Percentiles rank a stretch among this genome's conserved stretches.
Evolutionary conservation across 2,329 filamentous ascomycete species (phyloP).

Genomic region (Neurospora sp.): DNA sequence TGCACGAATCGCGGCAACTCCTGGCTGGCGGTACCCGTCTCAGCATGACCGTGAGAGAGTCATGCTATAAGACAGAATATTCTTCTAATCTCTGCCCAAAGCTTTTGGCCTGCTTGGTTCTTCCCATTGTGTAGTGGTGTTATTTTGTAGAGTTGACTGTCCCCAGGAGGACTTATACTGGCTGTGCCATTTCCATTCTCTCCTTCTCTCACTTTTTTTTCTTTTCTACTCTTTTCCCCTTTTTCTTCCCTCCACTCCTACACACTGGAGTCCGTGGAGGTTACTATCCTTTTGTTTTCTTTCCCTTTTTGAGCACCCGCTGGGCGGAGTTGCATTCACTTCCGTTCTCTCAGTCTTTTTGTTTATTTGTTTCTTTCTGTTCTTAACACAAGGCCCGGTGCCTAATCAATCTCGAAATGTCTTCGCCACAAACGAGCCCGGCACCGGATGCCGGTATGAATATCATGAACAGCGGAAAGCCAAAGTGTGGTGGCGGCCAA

Average conservation of each 20-base stretch:
- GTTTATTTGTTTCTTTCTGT: background rate
- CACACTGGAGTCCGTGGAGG: background rate
- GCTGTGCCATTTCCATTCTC: slow-evolving; percentile 11
- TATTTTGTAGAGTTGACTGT: background rate
- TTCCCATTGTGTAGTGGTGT: background rate
- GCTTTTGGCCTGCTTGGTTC: slow-evolving; percentile 8
- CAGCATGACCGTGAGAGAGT: slow-evolving; percentile 3
- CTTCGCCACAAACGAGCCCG: slow-evolving; percentile 1
- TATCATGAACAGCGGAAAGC: slow-evolving; percentile 24
- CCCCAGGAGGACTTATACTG: background rate
- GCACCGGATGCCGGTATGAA: slow-evolving; percentile 7
- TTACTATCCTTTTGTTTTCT: slow-evolving; percentile 4
- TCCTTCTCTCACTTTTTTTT: slow-evolving; percentile 17
- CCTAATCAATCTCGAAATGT: background rate
- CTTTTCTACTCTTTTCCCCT: slow-evolving; percentile 12
- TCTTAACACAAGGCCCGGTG: background rate
- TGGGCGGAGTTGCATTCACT: background rate
- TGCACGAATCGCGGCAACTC: slow-evolving; percentile 14
- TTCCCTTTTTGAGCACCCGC: background rate
- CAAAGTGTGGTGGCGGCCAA: slow-evolving; percentile 28
- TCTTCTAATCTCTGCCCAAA: slow-evolving; percentile 13
- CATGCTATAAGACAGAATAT: slow-evolving; percentile 2
- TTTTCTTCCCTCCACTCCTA: slow-evolving; percentile 2
- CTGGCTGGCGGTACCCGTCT: slow-evolving; percentile 6
- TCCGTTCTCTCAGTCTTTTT: background rate